phyloP scores from a whole-genome alignment of 2,329 filamentous ascomycete species.

The Epichloe festucae region DNA sequence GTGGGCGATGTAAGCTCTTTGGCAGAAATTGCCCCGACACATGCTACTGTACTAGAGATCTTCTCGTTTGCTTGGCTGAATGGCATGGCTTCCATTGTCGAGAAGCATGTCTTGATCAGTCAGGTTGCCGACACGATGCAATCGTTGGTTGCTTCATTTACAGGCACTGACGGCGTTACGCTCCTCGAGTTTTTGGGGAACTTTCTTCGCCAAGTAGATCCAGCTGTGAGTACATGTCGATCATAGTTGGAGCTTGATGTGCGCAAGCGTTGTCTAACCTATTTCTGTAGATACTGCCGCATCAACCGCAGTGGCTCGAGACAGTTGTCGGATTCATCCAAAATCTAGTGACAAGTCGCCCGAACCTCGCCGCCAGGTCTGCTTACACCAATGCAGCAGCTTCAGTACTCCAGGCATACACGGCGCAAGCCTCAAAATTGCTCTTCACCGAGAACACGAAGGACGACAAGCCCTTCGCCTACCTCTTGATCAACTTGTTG shows the following conservation, averaged over 20 bases:
- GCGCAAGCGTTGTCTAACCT: not conserved
- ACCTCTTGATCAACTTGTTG: constrained; percentile 50
- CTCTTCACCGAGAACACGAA: constrained; percentile 37
- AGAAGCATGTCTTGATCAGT: constrained; percentile 17
- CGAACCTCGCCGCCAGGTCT: constrained; percentile 39
- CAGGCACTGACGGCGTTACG: constrained; percentile 46
- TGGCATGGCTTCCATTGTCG: constrained; percentile 21
- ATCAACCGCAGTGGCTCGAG: constrained; percentile 40
- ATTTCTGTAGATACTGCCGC: constrained; percentile 30
- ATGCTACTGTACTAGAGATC: constrained; percentile 41
- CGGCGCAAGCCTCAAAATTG: constrained; percentile 28
- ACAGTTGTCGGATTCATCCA: constrained; percentile 34
- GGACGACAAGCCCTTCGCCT: constrained; percentile 42
- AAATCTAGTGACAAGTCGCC: constrained; percentile 39
- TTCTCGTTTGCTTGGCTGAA: constrained; percentile 45
- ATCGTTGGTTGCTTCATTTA: constrained; percentile 38
- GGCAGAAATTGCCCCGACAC: constrained; percentile 41
- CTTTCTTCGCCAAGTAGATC: constrained; percentile 35
- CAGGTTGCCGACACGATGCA: constrained; percentile 36
- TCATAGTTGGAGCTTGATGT: too few relatives aligned
- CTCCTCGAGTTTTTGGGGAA: constrained; percentile 43
- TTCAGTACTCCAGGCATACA: constrained; percentile 43
- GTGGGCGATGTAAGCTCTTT: constrained; percentile 41
- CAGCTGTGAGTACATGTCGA: constrained; percentile 26
- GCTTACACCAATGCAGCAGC: constrained; percentile 48